Base-by-base conservation (phyloP, 225 moss, liverwort and hornwort genomes). In the Physcomitrellopsis africana region DNA sequence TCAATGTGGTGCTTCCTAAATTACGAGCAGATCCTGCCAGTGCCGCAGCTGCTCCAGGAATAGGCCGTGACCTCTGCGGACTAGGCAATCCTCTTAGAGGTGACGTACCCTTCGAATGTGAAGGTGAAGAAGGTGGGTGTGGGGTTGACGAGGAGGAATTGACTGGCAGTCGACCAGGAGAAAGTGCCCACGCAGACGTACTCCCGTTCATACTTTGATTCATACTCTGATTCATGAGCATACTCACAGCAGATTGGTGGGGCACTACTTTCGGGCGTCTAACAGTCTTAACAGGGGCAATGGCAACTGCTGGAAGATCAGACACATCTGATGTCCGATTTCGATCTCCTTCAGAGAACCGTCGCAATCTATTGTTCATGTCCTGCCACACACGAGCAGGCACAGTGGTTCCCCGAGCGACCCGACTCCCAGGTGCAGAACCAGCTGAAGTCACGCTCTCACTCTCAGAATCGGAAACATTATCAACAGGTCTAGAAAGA, bases 351-450 rank as follows among this genome's bases (percentile, higher is more conserved):
- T 93, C 93, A 15, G 92, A 86, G 46, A 89, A 92, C 9, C 95
- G 74, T 56, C 90, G 85, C 52, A 89, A 70, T 79, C 88, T 83
- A 52, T 86, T 91, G 78, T 89, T 91, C 63, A 85, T 89, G 63
- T 89, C 89, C 80, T 92, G 92, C 93, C 93, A 99, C 8, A 99
- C 93, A 9, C 99, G 95, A n/a, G 99, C 87, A 63, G 99, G 93
- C 10, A 95, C 99, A 27, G 84, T 91, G 2, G 92, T 93, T 44
- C 93, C 93, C 62, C 93, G 85, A 55, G 62, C 82, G 56, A 73
- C 79, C 52, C 71, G 85, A 65, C 67, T 58, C 69, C 89, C 83
- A 5, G 86, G 75, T 11, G 65, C 90, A 23, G 95, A 93, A 60
- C 99, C 99, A 64, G 81, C 88, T 27, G 99, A 99, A 0, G 93